phyloP scores from a whole-genome alignment of 192 early-diverging fungal species.

The Umbelopsis sp. region DNA sequence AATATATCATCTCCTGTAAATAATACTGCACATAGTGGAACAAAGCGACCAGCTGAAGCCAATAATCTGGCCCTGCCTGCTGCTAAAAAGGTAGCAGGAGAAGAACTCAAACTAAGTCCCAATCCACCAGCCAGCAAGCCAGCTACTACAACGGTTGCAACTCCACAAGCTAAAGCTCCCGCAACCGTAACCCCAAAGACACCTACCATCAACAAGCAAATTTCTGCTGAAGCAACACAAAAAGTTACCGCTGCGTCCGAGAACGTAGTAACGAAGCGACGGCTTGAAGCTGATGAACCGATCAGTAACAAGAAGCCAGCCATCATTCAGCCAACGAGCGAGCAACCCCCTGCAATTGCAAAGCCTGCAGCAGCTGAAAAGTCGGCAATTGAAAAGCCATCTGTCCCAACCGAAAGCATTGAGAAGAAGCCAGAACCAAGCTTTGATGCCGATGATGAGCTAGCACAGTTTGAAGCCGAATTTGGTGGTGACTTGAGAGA shows the following conservation, averaged over 20 bases:
- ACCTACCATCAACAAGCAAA: too few species aligned
- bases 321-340: too few species aligned
- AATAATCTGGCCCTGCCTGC: not conserved
- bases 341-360: too few species aligned
- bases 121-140: not conserved
- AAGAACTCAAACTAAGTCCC: not conserved
- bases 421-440: too few species aligned
- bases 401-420: too few species aligned
- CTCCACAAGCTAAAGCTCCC: not conserved
- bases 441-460: not conserved
- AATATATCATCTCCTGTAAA: not conserved
- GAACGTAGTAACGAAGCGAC: not conserved
- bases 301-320: not conserved
- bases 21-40: conserved; percentile 3
- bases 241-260: too few species aligned
- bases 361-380: too few species aligned
- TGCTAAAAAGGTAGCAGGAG: not conserved
- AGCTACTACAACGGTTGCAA: not conserved
- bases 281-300: not conserved
- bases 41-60: conserved; percentile 7
- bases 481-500: conserved; percentile 9
- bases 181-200: not conserved
- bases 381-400: too few species aligned
- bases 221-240: too few species aligned
- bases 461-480: conserved; percentile 11